Base-by-base conservation (phyloP, 306 rosid genomes). In the Cyclanthera cordifolia region DNA sequence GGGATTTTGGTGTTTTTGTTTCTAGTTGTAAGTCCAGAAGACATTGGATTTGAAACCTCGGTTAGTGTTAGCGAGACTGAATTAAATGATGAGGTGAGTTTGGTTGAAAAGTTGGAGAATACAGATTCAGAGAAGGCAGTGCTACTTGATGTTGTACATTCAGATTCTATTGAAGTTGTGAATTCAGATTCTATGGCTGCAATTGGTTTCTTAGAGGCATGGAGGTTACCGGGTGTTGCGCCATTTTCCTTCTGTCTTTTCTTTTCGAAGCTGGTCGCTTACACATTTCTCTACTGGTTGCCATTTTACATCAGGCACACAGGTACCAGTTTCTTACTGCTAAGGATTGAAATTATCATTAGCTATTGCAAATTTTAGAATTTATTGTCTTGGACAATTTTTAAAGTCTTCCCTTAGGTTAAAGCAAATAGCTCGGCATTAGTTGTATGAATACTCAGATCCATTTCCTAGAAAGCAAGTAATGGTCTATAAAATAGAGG, bases 201-300 rank as follows among this genome's bases (percentile, higher is more conserved):
- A 30, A 88, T 94, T 79, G 96, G 99, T 67, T 90, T 94, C 80
- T 32, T 94, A 37, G 97, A 94, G 80, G 99, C 99, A 11, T 93
- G 97, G 95, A 87, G 72, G 81, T 73, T 90, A 48, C 99, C 91
- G 0, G 96, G 97, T 17, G 99, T 85, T 21, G 91, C 91, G 15
- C 85, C 95, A 2, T 91, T 83, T 79, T 81, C 95, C 51, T 78
- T 85, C 73, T 91, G 97, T 69, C 96, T 91, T 50, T 91, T 88
- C 82, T 88, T 91, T 83, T 91, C 97, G 1, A 91, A 91, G 91
- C 81, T 91, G 19, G 97, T 91, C 70, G 93, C 95, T 64, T 91
- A 88, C 83, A 88, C 96, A 65, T 91, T 88, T 72, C 81, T 88
- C 30, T 88, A 91, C 71, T 91, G 97, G 97, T 48, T 91, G 80